These are phyloP conservation scores for Phytophthora meadii DNA, from an alignment of 352 stramenopile genomes.

Conservation along the genomic window DNA sequence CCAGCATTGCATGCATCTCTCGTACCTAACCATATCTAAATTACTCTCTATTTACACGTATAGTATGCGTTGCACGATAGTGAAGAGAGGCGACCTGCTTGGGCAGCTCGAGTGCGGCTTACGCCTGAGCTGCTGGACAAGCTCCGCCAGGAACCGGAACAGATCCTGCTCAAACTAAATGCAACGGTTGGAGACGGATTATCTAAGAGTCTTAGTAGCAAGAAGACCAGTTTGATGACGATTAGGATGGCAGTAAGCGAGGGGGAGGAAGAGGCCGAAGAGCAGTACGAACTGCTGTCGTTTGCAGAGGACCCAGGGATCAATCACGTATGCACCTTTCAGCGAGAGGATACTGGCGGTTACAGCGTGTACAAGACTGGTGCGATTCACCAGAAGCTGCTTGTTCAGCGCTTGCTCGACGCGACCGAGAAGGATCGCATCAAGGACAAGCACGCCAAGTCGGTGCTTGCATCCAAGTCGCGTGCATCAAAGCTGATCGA, in stretches of 20 bases:
- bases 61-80: constrained; percentile 80
- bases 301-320: constrained; percentile 74
- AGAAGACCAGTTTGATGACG: constrained; percentile 61
- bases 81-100: constrained; percentile 41
- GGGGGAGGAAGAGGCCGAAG: constrained; percentile 25
- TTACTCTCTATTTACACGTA: background rate
- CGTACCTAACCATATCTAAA: constrained; percentile 2
- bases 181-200: constrained; percentile 17
- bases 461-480: constrained; percentile 73
- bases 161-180: constrained; percentile 36
- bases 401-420: constrained; percentile 82
- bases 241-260: constrained; percentile 33
- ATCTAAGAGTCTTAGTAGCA: constrained; percentile 25
- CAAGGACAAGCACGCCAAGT: constrained; percentile 82
- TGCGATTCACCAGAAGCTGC: constrained; percentile 79
- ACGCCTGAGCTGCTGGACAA: constrained; percentile 79
- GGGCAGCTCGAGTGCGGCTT: constrained; percentile 76
- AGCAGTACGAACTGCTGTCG: constrained; percentile 80
- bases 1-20: background rate
- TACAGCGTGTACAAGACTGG: constrained; percentile 69
- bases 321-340: constrained; percentile 74
- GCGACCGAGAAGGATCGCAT: constrained; percentile 81
- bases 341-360: constrained; percentile 33
- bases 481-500: constrained; percentile 73
- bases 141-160: constrained; percentile 46